phyloP scores from a whole-genome alignment of 495 filamentous ascomycete genomes.

The Lasiosphaeria miniovina region DNA sequence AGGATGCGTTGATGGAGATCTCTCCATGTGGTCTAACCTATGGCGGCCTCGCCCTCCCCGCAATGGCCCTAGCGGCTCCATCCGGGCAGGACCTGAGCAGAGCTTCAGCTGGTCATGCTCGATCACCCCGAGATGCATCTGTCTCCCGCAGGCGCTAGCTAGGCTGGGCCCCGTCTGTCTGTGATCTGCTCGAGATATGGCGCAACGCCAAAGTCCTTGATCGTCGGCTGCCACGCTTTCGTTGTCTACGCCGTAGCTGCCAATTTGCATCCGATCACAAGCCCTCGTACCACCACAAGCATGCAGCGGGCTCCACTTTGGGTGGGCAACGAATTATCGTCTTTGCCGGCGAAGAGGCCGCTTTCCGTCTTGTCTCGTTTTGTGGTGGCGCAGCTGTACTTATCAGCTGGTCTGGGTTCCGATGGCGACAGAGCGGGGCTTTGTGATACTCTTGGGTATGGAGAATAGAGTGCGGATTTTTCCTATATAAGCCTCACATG shows the following conservation, averaged over 20 bases:
- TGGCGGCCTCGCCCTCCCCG: background rate
- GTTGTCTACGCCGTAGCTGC: too few relatives aligned
- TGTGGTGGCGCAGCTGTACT: slow-evolving; percentile 2
- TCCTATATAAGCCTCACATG: background rate
- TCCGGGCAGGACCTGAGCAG: background rate
- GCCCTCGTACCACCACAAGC: too few relatives aligned
- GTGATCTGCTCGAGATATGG: too few relatives aligned
- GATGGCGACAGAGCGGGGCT: background rate
- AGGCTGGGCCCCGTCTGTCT: too few relatives aligned
- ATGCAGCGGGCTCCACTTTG: background rate
- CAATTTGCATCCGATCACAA: too few relatives aligned
- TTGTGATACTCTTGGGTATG: background rate
- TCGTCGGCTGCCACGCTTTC: too few relatives aligned
- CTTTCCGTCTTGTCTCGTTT: background rate
- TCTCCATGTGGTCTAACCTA: too few relatives aligned
- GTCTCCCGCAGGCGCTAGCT: background rate
- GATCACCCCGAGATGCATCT: background rate
- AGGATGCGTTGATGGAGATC: too few relatives aligned
- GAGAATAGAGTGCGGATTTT: background rate
- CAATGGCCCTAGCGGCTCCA: background rate
- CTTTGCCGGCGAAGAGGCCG: background rate
- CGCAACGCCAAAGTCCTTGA: too few relatives aligned
- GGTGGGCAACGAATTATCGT: background rate
- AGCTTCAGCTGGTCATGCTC: background rate
- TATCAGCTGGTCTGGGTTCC: slow-evolving; percentile 8